Conservation (phyloP, 2,329 filamentous ascomycete species). For the Colletotrichum limetticola region DNA sequence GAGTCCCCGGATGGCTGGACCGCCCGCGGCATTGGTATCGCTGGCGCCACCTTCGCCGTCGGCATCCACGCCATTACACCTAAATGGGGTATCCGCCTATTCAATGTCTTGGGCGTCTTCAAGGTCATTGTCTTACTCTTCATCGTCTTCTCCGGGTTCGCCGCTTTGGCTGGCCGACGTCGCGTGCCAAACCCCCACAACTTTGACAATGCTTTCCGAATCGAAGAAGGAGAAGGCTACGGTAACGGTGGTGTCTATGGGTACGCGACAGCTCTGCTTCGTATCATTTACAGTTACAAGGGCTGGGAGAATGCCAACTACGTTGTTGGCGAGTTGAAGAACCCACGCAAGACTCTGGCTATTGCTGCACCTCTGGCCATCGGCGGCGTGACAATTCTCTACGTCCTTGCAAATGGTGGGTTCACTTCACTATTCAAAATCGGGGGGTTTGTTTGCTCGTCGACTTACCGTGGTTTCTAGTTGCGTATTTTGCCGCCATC, state of each 20-base stretch:
- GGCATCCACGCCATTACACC: conserved; percentile 62
- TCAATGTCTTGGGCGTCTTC: conserved; percentile 69
- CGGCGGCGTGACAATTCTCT: conserved; percentile 67
- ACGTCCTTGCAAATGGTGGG: conserved; percentile 67
- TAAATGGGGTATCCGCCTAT: conserved; percentile 68
- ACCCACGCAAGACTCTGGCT: conserved; percentile 63
- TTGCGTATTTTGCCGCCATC: conserved; percentile 73
- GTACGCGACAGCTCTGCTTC: conserved; percentile 67
- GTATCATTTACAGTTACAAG: conserved; percentile 70
- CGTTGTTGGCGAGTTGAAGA: conserved; percentile 67
- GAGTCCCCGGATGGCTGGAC: conserved; percentile 62
- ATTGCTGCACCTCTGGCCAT: conserved; percentile 69
- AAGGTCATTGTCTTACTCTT: conserved; percentile 70
- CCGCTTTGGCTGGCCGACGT: conserved; percentile 62
- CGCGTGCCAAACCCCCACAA: conserved; percentile 63
- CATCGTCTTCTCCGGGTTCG: conserved; percentile 70
- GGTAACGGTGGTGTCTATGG: conserved; percentile 61
- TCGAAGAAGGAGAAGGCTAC: conserved; percentile 55
- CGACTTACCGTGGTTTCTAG: not conserved
- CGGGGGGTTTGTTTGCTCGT: too few relatives aligned
- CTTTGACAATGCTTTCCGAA: conserved; percentile 65
- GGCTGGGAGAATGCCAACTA: conserved; percentile 75
- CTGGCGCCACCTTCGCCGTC: conserved; percentile 65
- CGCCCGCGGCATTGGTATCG: conserved; percentile 66
- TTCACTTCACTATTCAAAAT: not conserved